Evolutionary conservation across 441 rosid species (phyloP), one percentile per base, ranked within the genome.

Genomic region (Biscutella auriculata): DNA sequence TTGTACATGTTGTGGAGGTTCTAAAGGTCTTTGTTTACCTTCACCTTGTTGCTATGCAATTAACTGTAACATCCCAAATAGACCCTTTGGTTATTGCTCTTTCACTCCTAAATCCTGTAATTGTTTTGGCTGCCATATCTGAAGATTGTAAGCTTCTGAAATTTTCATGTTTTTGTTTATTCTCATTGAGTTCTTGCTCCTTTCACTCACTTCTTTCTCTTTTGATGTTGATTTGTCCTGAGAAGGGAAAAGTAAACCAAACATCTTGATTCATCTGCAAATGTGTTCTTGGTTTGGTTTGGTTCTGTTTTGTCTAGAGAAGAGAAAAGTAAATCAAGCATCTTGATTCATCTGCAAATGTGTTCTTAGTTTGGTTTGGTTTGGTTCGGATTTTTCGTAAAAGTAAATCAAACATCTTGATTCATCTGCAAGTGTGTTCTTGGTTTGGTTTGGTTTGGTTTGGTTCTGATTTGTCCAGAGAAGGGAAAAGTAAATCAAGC

Each of bases 1-100:
- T 14, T 93, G 98, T 70, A 93, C 97, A 53, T 93, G 98, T 77
- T 93, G 98, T 62, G 97, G 95, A 36, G 95, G 97, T 62, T 76
- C 94, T 56, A 84, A 69, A 60, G 85, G 95, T 8, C 49, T 78
- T 54, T 93, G 98, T 63, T 67, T 93, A 69, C 85, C 92, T 9
- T 83, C 95, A 30, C 95, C 97, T 37, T 93, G 98, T 72, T 93
- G 98, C 77, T 93, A 76, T 75, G 97, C 97, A 27, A 88, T 93
- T 76, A 88, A 88, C 44, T 93, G 98, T 88, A 87, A 88, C 71
- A 93, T 93, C 39, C 97, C 98, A n/a, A 84, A 88, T 60, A 79
- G 87, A 68, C 98, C 98, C 42, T 93, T 84, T 70, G 98, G 98
- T 27, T 93, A 81, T 69, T 93, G 97, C 57, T 83, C 98, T 14